phyloP scores from a whole-genome alignment of 1,284 basidiomycete genomes.

The Meripilus lineatus region DNA sequence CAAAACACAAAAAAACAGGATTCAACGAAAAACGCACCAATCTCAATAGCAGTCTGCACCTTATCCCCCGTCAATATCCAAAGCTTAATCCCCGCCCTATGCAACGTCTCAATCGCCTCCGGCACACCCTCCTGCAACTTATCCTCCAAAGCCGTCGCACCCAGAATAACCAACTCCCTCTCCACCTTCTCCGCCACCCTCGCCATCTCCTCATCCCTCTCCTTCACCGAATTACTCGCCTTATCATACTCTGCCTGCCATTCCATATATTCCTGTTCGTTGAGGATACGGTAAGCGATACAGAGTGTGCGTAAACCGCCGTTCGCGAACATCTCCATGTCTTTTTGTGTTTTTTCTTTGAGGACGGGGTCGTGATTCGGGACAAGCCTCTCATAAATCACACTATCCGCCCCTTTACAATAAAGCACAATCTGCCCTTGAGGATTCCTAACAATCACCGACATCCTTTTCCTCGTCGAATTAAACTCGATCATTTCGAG shows the following conservation, averaged over 20 bases:
- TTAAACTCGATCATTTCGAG: conserved; percentile 91
- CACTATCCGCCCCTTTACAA: conserved; percentile 96
- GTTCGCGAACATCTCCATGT: conserved; percentile 94
- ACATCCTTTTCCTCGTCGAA: conserved; percentile 92
- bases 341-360: conserved; percentile 75
- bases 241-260: conserved; percentile 85
- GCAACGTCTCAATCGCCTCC: conserved; percentile 90
- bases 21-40: conserved; percentile 41
- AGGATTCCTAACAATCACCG: conserved; percentile 79
- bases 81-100: conserved; percentile 92
- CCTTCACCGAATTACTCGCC: conserved; percentile 69
- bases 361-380: conserved; percentile 69
- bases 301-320: conserved; percentile 89
- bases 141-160: conserved; percentile 95
- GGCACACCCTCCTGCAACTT: conserved; percentile 97
- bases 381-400: conserved; percentile 85
- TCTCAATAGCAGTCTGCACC: conserved; percentile 96
- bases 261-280: conserved; percentile 77
- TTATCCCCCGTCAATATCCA: conserved; percentile 98
- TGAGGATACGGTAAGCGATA: conserved; percentile 78
- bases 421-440: conserved; percentile 82
- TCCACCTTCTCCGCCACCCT: conserved; percentile 85
- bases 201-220: conserved; percentile 89
- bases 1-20: not conserved
- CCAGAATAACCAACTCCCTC: conserved; percentile 77